Base-by-base conservation (phyloP, 306 rosid genomes). In the Cucurbita moschata region DNA sequence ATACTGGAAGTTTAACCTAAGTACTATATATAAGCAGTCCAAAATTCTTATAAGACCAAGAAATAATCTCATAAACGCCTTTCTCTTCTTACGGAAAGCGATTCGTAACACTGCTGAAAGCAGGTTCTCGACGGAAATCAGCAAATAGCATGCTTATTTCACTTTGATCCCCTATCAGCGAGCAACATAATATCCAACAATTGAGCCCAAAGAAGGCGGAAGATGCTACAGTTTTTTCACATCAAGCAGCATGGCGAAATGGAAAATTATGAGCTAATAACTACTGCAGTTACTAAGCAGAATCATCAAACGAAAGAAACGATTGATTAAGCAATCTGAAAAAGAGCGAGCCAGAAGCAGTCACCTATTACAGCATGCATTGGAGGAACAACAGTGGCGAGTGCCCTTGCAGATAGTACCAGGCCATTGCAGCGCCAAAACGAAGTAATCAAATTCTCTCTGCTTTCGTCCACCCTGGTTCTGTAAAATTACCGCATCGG, bases 361-460 rank as follows among this genome's bases (percentile, higher is more conserved):
- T 15, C 81, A 90, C 98, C 96, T 81, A 77, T 96, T 77, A 82
- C 98, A 93, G 78, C 98, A 93, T 74, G 82, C 98, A 42, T 93
- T 93, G 72, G 79, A 46, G 70, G 92, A 40, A 71, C 98, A 93
- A 77, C 98, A 93, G 49, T 80, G 21, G 69, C 61, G 74, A 40
- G 90, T 67, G 63, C 73, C 81, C 19, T 23, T 80, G 74, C 98
- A 93, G 69, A 7, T 67, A 46, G 98, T 87, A 37, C 83, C 90
- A 1, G 98, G 96, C 98, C 98, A 93, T 84, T 87, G 96, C 73
- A 93, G 80, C 10, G 98, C 88, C 83, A 93, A 75, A 0, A 76
- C 79, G 75, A 88, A 90, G 86, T 93, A 93, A 75, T 93, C 98
- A 80, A 93, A 93, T 69, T 93, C 98, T 72, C 96, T 87, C 79